These are phyloP conservation scores for Ascoidea rubescens DNA, from an alignment of 805 yeast genomes.

Conservation along the genomic window DNA sequence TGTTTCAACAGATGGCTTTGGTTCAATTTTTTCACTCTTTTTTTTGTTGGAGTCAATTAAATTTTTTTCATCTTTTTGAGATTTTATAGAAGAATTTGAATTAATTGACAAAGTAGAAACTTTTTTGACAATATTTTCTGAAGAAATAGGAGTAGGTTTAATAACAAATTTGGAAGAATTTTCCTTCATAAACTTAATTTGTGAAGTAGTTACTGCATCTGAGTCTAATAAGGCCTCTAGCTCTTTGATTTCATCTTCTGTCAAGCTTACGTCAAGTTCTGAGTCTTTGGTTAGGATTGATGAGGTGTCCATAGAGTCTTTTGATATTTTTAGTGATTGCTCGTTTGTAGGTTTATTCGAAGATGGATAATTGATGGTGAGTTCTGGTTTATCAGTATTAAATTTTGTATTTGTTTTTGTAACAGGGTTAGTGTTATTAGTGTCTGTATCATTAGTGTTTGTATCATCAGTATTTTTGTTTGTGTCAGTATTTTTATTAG, in stretches of 20 bases:
- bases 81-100: too few relatives aligned
- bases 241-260: slow-evolving; percentile 8
- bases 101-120: too few relatives aligned
- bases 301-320: too few relatives aligned
- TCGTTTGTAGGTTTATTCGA: too few relatives aligned
- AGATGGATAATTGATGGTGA: neutral
- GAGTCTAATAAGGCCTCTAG: slow-evolving; percentile 4
- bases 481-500: too few relatives aligned
- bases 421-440: neutral
- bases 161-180: too few relatives aligned
- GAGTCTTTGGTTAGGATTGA: too few relatives aligned
- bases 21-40: too few relatives aligned
- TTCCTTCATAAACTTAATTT: too few relatives aligned
- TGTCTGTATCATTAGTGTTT: neutral
- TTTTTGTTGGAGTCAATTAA: neutral
- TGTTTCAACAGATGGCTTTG: neutral
- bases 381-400: slow-evolving; percentile 5
- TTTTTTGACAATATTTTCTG: too few relatives aligned
- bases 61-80: neutral
- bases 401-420: neutral
- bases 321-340: too few relatives aligned
- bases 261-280: slow-evolving; percentile 2
- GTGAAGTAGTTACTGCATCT: neutral
- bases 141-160: too few relatives aligned
- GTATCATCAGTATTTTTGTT: neutral